phyloP scores from a whole-genome alignment of 805 yeast genomes.

The Tetrapisispora nanseiensis region DNA sequence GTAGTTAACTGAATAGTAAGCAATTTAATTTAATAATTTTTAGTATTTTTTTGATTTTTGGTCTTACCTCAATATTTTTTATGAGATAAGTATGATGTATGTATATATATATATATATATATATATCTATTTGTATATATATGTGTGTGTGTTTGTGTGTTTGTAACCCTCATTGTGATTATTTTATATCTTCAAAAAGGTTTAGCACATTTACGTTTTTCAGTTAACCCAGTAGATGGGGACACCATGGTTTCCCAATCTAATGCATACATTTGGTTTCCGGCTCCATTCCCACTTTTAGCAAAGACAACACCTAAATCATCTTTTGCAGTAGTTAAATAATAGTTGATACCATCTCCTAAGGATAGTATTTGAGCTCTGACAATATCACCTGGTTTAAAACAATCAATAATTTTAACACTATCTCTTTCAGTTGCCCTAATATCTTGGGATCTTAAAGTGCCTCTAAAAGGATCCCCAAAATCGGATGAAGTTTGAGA shows the following conservation, averaged over 20 bases:
- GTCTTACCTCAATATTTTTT: too few species aligned
- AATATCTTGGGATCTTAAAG: constrained; percentile 79
- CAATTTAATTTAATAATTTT: too few species aligned
- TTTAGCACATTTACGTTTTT: constrained; percentile 84
- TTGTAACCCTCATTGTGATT: too few species aligned
- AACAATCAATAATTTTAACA: constrained; percentile 68
- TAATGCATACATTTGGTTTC: constrained; percentile 72
- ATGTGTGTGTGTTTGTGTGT: too few species aligned
- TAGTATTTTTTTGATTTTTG: too few species aligned
- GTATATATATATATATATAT: too few species aligned
- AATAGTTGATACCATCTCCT: constrained; percentile 91
- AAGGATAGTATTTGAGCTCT: constrained; percentile 71
- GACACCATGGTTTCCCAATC: constrained; percentile 96
- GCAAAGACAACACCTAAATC: constrained; percentile 94
- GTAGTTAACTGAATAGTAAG: too few species aligned
- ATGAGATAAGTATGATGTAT: too few species aligned
- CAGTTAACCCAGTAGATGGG: constrained; percentile 62
- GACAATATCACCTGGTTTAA: constrained; percentile 86
- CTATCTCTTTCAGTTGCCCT: constrained; percentile 85
- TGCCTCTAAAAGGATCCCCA: constrained; percentile 84
- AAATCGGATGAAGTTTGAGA: constrained; percentile 51
- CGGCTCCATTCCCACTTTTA: constrained; percentile 51
- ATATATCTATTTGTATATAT: too few species aligned
- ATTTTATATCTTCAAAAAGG: constrained; percentile 40
- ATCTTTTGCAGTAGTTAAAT: constrained; percentile 78